phyloP scores from a whole-genome alignment of 345 rosid species.

The Lepidium didymum region DNA sequence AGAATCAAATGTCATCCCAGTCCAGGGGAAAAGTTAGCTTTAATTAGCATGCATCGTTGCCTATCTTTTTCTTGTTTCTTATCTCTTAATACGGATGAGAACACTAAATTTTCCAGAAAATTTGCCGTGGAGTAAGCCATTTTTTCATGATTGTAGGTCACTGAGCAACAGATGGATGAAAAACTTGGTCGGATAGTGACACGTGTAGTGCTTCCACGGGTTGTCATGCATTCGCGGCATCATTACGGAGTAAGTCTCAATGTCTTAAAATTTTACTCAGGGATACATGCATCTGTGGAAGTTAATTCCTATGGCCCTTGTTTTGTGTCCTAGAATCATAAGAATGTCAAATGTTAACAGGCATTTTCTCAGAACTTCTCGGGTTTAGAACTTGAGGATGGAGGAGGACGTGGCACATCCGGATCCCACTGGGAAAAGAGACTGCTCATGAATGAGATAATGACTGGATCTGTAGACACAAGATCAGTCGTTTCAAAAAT shows the following conservation, averaged over 20 bases:
- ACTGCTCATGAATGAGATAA: slow-evolving; percentile 97
- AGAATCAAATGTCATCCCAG: neutral
- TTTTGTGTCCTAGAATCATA: slow-evolving; percentile 4
- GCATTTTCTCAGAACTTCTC: slow-evolving; percentile 92
- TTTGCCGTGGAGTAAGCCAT: neutral
- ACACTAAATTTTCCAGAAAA: neutral
- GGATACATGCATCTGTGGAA: neutral
- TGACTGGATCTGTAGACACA: slow-evolving; percentile 99
- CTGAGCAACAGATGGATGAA: slow-evolving; percentile 81
- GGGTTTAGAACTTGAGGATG: slow-evolving; percentile 98
- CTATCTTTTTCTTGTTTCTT: neutral
- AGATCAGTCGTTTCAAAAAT: slow-evolving; percentile 97
- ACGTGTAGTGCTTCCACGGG: slow-evolving; percentile 95
- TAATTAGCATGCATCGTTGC: neutral
- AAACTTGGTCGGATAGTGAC: slow-evolving; percentile 89
- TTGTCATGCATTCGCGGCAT: slow-evolving; percentile 90
- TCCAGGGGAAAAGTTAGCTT: neutral
- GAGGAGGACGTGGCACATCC: slow-evolving; percentile 99
- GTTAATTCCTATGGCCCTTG: neutral
- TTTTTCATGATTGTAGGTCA: slow-evolving; percentile 45
- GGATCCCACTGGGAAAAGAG: slow-evolving; percentile 99
- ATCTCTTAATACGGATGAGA: neutral
- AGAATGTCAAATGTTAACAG: slow-evolving; percentile 34
- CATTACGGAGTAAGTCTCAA: slow-evolving; percentile 76
- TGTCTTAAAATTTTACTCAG: neutral